Evolutionary conservation across 257 asterid genomes (phyloP).

Genomic region (Avicennia marina): DNA sequence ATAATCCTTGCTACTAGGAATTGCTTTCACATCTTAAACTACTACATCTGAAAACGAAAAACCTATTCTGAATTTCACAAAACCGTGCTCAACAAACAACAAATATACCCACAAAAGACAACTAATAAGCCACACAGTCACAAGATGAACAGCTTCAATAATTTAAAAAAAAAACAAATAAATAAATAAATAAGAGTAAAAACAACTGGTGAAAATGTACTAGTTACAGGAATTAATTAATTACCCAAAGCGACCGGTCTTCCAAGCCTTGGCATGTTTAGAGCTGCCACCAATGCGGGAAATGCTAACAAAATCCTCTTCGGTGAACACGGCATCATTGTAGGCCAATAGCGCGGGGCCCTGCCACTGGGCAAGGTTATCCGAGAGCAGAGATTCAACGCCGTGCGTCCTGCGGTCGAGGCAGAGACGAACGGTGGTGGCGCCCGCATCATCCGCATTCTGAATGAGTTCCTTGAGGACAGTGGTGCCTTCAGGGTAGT

Average conservation of each 20-base stretch:
- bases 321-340: slow-evolving; percentile 83
- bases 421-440: slow-evolving; percentile 83
- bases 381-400: slow-evolving; percentile 58
- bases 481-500: slow-evolving; percentile 96
- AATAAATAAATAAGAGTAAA: not conserved
- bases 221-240: not conserved
- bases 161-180: not conserved
- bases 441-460: slow-evolving; percentile 99
- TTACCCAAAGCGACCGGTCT: slow-evolving; percentile 97
- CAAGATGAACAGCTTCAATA: not conserved
- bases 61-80: not conserved
- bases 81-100: slow-evolving; percentile 3
- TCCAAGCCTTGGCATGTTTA: slow-evolving; percentile 79
- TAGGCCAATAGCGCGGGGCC: slow-evolving; percentile 86
- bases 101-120: not conserved
- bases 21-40: no score
- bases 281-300: slow-evolving; percentile 93
- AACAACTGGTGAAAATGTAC: not conserved
- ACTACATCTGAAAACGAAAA: not conserved
- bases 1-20: no score
- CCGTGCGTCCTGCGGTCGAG: slow-evolving; percentile 77
- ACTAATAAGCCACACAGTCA: not conserved
- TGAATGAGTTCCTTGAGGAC: slow-evolving; percentile 93
- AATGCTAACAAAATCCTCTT: slow-evolving; percentile 90
- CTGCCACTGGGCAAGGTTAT: slow-evolving; percentile 77